A percentile compares a stretch with the other conserved stretches of the same genome.
These are phyloP conservation scores for Xylaria nigripes DNA, from an alignment of 495 filamentous ascomycete species.

Conservation along the genomic window DNA sequence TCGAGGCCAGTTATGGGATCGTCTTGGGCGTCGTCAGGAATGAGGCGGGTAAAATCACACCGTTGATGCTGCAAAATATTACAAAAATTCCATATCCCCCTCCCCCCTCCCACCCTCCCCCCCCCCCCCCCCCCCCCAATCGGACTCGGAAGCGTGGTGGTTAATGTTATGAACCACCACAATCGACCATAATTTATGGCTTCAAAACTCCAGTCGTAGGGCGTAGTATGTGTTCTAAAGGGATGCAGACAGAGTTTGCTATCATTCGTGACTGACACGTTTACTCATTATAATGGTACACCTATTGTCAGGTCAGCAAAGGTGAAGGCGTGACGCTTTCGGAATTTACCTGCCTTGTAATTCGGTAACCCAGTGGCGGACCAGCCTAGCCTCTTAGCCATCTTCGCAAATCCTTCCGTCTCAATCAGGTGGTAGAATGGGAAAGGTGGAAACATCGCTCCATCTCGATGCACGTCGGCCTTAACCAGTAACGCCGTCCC, in stretches of 20 bases:
- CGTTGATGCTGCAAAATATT: slow-evolving; percentile 13
- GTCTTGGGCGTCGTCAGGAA: neutral
- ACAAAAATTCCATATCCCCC: neutral
- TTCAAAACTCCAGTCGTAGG: slow-evolving; percentile 14
- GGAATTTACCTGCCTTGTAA: slow-evolving; percentile 67
- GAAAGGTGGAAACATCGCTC: slow-evolving; percentile 97
- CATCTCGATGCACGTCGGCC: slow-evolving; percentile 93
- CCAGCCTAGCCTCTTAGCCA: slow-evolving; percentile 85
- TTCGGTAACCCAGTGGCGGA: slow-evolving; percentile 78
- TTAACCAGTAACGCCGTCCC: slow-evolving; percentile 92
- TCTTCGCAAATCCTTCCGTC: slow-evolving; percentile 96
- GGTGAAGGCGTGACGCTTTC: neutral
- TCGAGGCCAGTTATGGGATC: neutral
- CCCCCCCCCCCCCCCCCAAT: slow-evolving; percentile 3
- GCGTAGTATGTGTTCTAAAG: slow-evolving; percentile 14
- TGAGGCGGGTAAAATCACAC: slow-evolving; percentile 1
- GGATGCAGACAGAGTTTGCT: slow-evolving; percentile 16
- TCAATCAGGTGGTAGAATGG: slow-evolving; percentile 95
- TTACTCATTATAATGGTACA: slow-evolving; percentile 89
- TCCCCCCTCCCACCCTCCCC: no score
- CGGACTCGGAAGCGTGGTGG: slow-evolving; percentile 6
- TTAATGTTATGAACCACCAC: neutral
- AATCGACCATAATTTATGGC: neutral
- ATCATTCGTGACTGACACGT: slow-evolving; percentile 20
- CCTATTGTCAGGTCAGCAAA: slow-evolving; percentile 43